Evolutionary conservation across 208 protist species (phyloP), one percentile per base, ranked within the genome.

Genomic region (Crithidia brevicula): DNA sequence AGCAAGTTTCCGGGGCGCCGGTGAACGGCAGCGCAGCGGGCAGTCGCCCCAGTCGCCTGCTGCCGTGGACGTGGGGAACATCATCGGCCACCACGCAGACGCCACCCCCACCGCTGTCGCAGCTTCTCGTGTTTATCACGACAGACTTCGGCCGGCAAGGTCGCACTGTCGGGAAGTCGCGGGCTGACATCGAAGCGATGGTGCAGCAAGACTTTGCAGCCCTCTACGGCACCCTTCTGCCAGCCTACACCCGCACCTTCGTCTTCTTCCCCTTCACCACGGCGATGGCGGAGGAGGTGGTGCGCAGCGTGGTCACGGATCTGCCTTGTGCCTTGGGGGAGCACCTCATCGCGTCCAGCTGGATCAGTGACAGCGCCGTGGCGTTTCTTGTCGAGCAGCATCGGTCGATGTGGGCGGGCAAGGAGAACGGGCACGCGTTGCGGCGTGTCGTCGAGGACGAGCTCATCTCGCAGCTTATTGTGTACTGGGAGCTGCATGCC

Each of bases 71-170:
- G 42, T 63, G 58, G 58, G 42, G 16, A 7, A 1, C 43, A 30
- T 50, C 52, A 40, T 16, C 61, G 22, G 13, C 45, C 7, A 30
- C 45, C 20, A 25, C 65, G 15, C 75, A 71, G 16, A 75, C 85
- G 22, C 77, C 33, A 23, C 31, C 65, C 10, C 77, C 74, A 13
- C 79, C 85, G 22, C 77, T 94, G 20, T 72, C 72, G 4, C 76
- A 91, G 53, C 54, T 92, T 27, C 71, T 83, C 4, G 81, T 95
- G 28, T 79, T 95, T 22, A 64, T 95, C 15, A 93, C 90, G 6
- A 91, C 90, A 13, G 90, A 95, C 66, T 88, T 93, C 61, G 90
- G 90, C n/a, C 67, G 88, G 46, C 80, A 95, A 49, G 90, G 87
- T 11, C 83, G 83, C 43, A 95, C 90, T 13, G 65, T 77, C 25